These are phyloP conservation scores for Tylopilus sp. DNA, from an alignment of 1,284 basidiomycete species.

Conservation along the genomic window DNA sequence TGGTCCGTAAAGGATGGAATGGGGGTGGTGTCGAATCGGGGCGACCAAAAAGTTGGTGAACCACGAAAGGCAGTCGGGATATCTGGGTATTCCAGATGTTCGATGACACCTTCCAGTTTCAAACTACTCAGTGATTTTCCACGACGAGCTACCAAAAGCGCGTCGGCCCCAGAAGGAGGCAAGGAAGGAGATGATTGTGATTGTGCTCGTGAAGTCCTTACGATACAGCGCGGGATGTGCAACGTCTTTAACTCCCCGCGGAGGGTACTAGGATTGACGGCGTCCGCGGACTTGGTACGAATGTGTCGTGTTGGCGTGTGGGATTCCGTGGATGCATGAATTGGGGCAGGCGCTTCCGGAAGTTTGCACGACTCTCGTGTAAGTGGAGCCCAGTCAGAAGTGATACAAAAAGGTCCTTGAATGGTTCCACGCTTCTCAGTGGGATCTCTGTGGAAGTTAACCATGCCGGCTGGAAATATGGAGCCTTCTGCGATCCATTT, in stretches of 20 bases:
- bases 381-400: conserved; percentile 6
- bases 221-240: conserved; percentile 4
- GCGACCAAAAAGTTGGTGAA: conserved; percentile 56
- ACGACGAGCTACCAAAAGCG: conserved; percentile 57
- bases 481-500: conserved; percentile 63
- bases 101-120: conserved; percentile 41
- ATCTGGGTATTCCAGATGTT: conserved; percentile 55
- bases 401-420: conserved; percentile 12
- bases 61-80: conserved; percentile 70
- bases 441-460: conserved; percentile 47
- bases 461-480: conserved; percentile 51
- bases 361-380: conserved; percentile 11
- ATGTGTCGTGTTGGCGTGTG: conserved; percentile 6
- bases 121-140: conserved; percentile 57
- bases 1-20: conserved; percentile 51
- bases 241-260: conserved; percentile 21
- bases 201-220: conserved; percentile 9
- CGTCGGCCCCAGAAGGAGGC: conserved; percentile 29
- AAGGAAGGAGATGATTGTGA: conserved; percentile 5
- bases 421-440: conserved; percentile 29
- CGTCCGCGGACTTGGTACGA: conserved; percentile 23
- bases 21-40: conserved; percentile 46
- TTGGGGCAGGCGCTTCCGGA: conserved; percentile 11
- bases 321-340: conserved; percentile 9
- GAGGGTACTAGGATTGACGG: conserved; percentile 12